These are phyloP conservation scores for Pigoraptor vietnamica DNA, from an alignment of 78 protist species.

Conservation along the genomic window DNA sequence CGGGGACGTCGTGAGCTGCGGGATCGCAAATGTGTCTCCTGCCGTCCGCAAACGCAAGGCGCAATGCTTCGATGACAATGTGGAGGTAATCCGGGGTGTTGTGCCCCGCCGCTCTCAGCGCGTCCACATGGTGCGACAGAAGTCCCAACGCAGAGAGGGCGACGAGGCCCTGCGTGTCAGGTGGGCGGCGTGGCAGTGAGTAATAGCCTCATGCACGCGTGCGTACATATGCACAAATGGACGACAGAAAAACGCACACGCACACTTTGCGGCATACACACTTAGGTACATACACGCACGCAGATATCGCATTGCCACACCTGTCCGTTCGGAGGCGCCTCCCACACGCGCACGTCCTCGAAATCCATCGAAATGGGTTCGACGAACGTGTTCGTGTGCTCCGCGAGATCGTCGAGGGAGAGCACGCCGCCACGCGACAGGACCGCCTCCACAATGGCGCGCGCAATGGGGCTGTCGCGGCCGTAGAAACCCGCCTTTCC, in stretches of 20 bases:
- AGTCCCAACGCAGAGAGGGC: slow-evolving; percentile 70
- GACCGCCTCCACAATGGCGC: slow-evolving; percentile 51
- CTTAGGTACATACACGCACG: background rate
- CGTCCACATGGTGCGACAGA: slow-evolving; percentile 4
- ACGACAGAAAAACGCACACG: too few relatives aligned
- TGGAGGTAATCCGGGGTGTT: slow-evolving; percentile 45
- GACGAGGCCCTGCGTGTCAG: slow-evolving; percentile 62
- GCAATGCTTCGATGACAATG: slow-evolving; percentile 36
- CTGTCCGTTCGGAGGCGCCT: slow-evolving; percentile 80
- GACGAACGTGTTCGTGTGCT: background rate
- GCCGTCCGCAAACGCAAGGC: slow-evolving; percentile 69
- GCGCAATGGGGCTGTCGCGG: slow-evolving; percentile 34
- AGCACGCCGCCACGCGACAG: slow-evolving; percentile 52
- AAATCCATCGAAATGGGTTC: background rate
- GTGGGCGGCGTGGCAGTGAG: too few relatives aligned
- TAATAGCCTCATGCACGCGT: too few relatives aligned
- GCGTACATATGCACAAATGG: background rate
- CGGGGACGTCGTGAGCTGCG: slow-evolving; percentile 14
- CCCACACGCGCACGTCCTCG: slow-evolving; percentile 35
- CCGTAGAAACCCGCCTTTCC: slow-evolving; percentile 69
- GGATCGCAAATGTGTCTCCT: slow-evolving; percentile 51
- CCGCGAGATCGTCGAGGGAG: slow-evolving; percentile 47
- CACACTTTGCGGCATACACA: too few relatives aligned
- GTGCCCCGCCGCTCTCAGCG: background rate
- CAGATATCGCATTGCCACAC: background rate